A percentile compares a stretch with the other conserved stretches of the same genome.
These are phyloP conservation scores for Trichoderma asperellum DNA, from an alignment of 2,329 filamentous ascomycete species.

Conservation along the genomic window DNA sequence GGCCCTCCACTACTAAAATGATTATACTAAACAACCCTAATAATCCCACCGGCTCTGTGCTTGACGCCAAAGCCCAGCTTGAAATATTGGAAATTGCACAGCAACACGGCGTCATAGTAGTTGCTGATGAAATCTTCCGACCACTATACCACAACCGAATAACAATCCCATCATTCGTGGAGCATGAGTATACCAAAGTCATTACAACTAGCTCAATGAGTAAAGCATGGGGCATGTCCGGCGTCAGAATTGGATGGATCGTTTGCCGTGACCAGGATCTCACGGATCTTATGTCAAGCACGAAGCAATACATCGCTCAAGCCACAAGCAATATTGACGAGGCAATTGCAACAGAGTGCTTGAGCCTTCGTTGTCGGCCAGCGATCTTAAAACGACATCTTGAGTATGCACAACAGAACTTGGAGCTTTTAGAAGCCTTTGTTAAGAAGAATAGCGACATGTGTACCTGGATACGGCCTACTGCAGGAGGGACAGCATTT, in stretches of 20 bases:
- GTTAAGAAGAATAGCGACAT: neutral
- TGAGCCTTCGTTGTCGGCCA: neutral
- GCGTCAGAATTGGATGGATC: neutral
- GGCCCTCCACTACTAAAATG: neutral
- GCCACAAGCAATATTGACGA: neutral
- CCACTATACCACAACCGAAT: neutral
- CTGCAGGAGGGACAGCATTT: neutral
- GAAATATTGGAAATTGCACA: neutral
- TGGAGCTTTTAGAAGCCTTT: neutral
- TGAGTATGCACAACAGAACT: neutral
- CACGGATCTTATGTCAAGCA: neutral
- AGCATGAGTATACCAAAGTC: neutral
- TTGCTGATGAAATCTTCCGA: neutral
- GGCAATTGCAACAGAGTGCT: neutral
- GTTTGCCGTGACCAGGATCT: neutral
- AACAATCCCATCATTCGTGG: neutral
- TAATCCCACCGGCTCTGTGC: neutral
- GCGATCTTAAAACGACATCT: neutral
- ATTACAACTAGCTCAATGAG: neutral
- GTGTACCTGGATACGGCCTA: neutral
- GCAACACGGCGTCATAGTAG: neutral
- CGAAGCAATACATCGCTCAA: neutral
- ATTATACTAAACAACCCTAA: neutral
- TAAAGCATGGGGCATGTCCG: neutral
- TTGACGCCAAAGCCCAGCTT: neutral